Evolutionary conservation across 257 asterid genomes (phyloP).

Genomic region (Scutellaria baicalensis): DNA sequence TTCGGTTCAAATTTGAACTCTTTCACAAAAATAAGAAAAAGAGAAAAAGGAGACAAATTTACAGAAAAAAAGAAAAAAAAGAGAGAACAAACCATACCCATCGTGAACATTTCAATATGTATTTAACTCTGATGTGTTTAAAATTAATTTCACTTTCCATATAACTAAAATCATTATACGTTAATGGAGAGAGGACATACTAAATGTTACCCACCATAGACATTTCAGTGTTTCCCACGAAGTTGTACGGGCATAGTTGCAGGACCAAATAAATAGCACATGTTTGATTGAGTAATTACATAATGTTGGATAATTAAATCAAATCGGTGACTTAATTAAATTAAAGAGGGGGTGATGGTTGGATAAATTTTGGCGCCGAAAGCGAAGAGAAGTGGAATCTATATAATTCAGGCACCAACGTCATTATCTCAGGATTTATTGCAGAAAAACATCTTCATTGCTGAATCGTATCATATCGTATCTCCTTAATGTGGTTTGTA

Average conservation of each 20-base stretch:
- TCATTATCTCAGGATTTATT: conserved; percentile 22
- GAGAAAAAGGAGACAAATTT: neutral
- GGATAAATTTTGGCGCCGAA: conserved; percentile 35
- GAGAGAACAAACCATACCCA: too few relatives aligned
- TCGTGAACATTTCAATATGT: too few relatives aligned
- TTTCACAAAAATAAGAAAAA: conserved; percentile 5
- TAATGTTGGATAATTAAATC: too few relatives aligned
- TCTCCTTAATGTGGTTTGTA: neutral
- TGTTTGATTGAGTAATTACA: neutral
- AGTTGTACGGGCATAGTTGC: too few relatives aligned
- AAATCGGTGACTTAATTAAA: neutral
- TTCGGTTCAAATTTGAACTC: neutral
- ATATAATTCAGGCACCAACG: conserved; percentile 13
- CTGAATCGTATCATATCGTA: neutral
- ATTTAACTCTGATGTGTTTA: too few relatives aligned
- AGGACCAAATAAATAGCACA: neutral
- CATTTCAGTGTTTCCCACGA: too few relatives aligned
- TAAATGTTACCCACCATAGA: too few relatives aligned
- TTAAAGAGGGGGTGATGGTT: neutral
- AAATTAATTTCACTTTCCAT: too few relatives aligned
- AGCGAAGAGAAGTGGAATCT: conserved; percentile 15
- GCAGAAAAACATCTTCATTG: neutral
- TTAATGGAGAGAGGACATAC: too few relatives aligned
- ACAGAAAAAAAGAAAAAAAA: neutral
- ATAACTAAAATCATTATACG: too few relatives aligned